phyloP scores from a whole-genome alignment of 2,329 filamentous ascomycete genomes.

The Rutstroemia sp. region DNA sequence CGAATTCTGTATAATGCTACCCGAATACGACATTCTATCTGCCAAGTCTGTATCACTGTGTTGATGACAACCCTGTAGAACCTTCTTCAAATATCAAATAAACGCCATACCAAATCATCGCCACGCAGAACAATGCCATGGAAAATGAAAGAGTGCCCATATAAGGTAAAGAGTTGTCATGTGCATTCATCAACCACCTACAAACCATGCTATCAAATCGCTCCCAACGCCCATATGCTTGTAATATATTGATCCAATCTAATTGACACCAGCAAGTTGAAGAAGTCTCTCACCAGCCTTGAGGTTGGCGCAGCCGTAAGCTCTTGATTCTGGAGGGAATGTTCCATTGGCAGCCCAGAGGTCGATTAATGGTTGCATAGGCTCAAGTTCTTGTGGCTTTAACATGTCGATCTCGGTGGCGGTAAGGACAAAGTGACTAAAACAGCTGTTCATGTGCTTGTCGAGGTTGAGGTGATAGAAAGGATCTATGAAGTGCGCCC shows the following conservation, averaged over 20 bases:
- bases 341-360: conserved; percentile 86
- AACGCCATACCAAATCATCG: conserved; percentile 7
- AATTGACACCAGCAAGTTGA: conserved; percentile 16
- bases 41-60: not conserved
- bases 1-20: conserved; percentile 1
- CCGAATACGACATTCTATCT: not conserved
- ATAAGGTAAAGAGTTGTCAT: conserved; percentile 4
- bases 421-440: conserved; percentile 76
- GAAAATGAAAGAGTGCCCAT: not conserved
- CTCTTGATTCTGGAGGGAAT: conserved; percentile 68
- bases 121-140: conserved; percentile 3
- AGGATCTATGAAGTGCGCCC: conserved; percentile 82
- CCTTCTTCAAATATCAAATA: not conserved
- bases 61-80: not conserved
- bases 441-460: conserved; percentile 80
- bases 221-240: conserved; percentile 9
- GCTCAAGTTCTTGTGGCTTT: conserved; percentile 83
- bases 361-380: conserved; percentile 91
- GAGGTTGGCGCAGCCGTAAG: conserved; percentile 57
- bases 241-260: conserved; percentile 1
- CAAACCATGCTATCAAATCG: conserved; percentile 8
- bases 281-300: conserved; percentile 52
- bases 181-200: conserved; percentile 7
- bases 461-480: conserved; percentile 78
- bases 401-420: conserved; percentile 78